Conservation (phyloP, 371 early-diverging fungal species). For the Mortierella sp. region DNA sequence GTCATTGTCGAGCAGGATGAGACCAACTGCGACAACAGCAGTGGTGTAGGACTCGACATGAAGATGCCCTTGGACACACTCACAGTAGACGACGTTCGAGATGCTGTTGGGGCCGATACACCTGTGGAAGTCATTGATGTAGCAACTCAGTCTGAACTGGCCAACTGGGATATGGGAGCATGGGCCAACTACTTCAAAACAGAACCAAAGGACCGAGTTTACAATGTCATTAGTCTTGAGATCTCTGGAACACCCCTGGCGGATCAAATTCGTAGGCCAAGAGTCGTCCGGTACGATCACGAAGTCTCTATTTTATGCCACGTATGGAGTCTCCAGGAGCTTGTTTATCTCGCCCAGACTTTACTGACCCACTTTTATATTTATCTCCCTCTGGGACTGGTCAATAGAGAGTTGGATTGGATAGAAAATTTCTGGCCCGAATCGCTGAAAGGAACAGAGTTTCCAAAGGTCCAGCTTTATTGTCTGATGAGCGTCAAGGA, state of each 20-base stretch:
- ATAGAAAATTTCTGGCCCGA: slow-evolving; percentile 87
- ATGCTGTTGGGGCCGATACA: slow-evolving; percentile 65
- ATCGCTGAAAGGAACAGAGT: slow-evolving; percentile 64
- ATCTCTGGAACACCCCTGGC: slow-evolving; percentile 80
- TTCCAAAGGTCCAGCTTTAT: slow-evolving; percentile 88
- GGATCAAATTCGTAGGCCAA: slow-evolving; percentile 72
- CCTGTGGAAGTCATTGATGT: slow-evolving; percentile 69
- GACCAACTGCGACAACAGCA: slow-evolving; percentile 11
- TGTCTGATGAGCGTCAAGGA: slow-evolving; percentile 92
- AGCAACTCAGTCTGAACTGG: slow-evolving; percentile 79
- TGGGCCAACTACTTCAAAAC: slow-evolving; percentile 86
- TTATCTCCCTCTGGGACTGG: background rate
- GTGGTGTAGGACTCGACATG: slow-evolving; percentile 80
- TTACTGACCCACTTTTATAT: background rate
- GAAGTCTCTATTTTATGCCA: background rate
- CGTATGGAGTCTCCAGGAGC: background rate
- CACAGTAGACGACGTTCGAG: slow-evolving; percentile 77
- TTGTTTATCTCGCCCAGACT: background rate
- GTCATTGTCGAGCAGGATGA: slow-evolving; percentile 61
- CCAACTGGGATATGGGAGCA: slow-evolving; percentile 80
- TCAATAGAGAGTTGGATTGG: slow-evolving; percentile 84
- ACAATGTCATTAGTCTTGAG: slow-evolving; percentile 92
- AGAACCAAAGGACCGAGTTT: slow-evolving; percentile 69
- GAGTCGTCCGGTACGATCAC: slow-evolving; percentile 69
- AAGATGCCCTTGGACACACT: slow-evolving; percentile 72